phyloP scores from a whole-genome alignment of 495 filamentous ascomycete genomes.

The Talaromyces nanjingensis region DNA sequence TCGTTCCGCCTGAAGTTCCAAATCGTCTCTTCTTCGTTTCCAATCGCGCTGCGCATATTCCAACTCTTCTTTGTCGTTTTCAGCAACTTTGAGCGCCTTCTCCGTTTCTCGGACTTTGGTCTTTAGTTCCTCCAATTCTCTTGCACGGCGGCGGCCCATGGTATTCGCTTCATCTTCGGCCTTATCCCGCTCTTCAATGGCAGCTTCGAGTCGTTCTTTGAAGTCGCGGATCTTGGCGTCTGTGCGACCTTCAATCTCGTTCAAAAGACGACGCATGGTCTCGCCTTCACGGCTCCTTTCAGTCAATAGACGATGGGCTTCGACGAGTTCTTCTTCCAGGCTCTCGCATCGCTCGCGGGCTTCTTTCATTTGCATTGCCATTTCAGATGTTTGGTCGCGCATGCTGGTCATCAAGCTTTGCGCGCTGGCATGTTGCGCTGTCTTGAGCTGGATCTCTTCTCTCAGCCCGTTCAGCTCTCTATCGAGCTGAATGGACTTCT shows the following conservation, averaged over 20 bases:
- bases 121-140: conserved; percentile 84
- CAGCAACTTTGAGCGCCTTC: conserved; percentile 59
- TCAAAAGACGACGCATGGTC: conserved; percentile 85
- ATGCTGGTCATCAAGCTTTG: conserved; percentile 83
- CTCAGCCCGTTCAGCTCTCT: conserved; percentile 58
- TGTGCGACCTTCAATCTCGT: conserved; percentile 76
- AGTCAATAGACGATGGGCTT: conserved; percentile 77
- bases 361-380: conserved; percentile 92
- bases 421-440: conserved; percentile 74
- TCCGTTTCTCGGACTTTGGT: conserved; percentile 73
- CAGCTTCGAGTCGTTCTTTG: conserved; percentile 80
- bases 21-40: conserved; percentile 62
- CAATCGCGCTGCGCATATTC: conserved; percentile 66
- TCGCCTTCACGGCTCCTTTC: conserved; percentile 93
- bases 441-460: conserved; percentile 79
- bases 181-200: conserved; percentile 84
- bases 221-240: conserved; percentile 79
- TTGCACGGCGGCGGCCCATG: conserved; percentile 62
- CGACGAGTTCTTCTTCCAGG: conserved; percentile 87
- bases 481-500: conserved; percentile 55
- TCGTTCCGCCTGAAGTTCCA: conserved; percentile 61
- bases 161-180: conserved; percentile 84
- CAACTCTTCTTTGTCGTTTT: conserved; percentile 63
- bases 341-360: conserved; percentile 72
- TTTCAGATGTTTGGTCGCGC: conserved; percentile 83